phyloP scores from a whole-genome alignment of 352 stramenopile genomes.

The Phytopythium cucurbitacearum region DNA sequence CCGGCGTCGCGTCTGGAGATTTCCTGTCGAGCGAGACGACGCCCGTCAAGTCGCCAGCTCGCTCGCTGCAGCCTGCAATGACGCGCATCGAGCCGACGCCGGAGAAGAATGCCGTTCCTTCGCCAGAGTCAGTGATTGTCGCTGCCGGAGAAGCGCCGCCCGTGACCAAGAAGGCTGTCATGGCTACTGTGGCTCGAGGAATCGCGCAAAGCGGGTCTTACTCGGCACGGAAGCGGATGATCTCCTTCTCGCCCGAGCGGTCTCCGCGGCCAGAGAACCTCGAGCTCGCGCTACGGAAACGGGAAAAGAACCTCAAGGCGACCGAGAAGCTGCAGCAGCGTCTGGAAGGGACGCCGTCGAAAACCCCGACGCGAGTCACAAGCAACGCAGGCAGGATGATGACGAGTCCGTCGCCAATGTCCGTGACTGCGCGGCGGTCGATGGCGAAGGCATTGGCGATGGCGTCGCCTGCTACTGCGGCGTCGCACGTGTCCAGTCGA shows the following conservation, averaged over 20 bases:
- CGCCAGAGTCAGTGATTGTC: constrained; percentile 37
- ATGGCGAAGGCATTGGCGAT: constrained; percentile 1
- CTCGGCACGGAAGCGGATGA: constrained; percentile 71
- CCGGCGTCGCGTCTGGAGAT: constrained; percentile 4
- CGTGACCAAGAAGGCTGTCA: constrained; percentile 20
- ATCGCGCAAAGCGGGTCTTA: constrained; percentile 75
- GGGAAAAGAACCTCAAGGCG: constrained; percentile 70
- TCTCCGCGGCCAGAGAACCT: constrained; percentile 46
- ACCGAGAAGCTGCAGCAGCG: constrained; percentile 65
- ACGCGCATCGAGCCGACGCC: constrained; percentile 41
- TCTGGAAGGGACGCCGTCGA: constrained; percentile 43
- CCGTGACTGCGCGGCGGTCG: not conserved
- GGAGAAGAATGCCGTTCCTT: constrained; percentile 31
- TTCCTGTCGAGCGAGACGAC: constrained; percentile 7
- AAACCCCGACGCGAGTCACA: constrained; percentile 13
- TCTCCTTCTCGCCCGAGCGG: constrained; percentile 74
- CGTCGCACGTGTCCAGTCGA: constrained; percentile 1
- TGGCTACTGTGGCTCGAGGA: constrained; percentile 25
- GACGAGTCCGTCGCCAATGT: constrained; percentile 2
- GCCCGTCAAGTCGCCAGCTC: constrained; percentile 6
- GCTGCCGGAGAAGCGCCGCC: constrained; percentile 10
- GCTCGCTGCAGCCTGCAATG: constrained; percentile 10
- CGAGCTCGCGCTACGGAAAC: constrained; percentile 44
- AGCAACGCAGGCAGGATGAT: constrained; percentile 1
- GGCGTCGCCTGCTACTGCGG: constrained; percentile 1